Conservation (phyloP, 176 grass and related monocot genomes). For the Oryza glumipatula region DNA sequence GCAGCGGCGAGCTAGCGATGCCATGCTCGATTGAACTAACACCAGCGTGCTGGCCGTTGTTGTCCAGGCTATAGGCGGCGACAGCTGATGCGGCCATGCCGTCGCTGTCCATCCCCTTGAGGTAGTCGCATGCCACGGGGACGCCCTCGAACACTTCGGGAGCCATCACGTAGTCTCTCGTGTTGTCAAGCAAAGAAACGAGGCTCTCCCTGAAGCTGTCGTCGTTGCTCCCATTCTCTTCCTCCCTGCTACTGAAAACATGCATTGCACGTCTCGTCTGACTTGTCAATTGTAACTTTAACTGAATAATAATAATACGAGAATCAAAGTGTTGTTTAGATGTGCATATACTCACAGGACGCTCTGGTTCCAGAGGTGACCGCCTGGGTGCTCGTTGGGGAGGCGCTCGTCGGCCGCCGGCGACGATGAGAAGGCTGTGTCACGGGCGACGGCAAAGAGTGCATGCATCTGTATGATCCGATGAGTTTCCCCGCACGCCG, state of each 20-base stretch:
- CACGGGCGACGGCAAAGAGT: slow-evolving; percentile 10
- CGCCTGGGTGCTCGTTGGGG: not conserved
- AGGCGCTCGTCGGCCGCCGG: slow-evolving; percentile 1
- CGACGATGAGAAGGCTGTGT: slow-evolving; percentile 30
- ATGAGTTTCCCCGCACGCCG: slow-evolving; percentile 30
- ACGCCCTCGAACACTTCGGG: slow-evolving; percentile 53
- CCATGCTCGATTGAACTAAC: too few species aligned
- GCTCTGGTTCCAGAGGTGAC: slow-evolving; percentile 55
- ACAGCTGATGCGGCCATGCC: not conserved
- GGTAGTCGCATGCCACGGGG: slow-evolving; percentile 55
- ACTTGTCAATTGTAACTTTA: not conserved
- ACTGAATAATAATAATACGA: not conserved
- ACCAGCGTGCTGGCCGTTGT: not conserved
- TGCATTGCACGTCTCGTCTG: not conserved
- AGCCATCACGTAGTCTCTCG: slow-evolving; percentile 38
- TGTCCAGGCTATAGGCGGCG: slow-evolving; percentile 3
- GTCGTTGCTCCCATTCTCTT: slow-evolving; percentile 16
- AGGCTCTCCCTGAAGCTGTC: slow-evolving; percentile 43
- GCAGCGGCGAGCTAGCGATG: too few species aligned
- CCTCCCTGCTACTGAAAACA: slow-evolving; percentile 42
- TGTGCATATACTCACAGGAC: slow-evolving; percentile 53
- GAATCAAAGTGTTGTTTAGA: too few species aligned
- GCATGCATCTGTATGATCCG: slow-evolving; percentile 24
- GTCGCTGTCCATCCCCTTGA: slow-evolving; percentile 46
- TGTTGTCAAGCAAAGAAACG: slow-evolving; percentile 46